Evolutionary conservation across 768 basidiomycete species (phyloP).

Genomic region (Lactarius tabidus): DNA sequence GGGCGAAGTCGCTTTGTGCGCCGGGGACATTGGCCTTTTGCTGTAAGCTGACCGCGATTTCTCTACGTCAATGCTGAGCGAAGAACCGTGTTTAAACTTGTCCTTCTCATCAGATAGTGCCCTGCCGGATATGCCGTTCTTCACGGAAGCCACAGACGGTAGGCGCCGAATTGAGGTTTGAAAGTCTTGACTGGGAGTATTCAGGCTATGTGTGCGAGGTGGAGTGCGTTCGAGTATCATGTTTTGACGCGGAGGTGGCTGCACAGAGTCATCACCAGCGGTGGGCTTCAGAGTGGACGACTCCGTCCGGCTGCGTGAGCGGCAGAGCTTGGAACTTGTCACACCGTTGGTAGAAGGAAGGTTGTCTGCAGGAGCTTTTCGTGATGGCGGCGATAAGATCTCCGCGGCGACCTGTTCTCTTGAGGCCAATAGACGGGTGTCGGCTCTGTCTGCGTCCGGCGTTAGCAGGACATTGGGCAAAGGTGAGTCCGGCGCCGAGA

Average conservation of each 20-base stretch:
- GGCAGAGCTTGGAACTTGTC: neutral
- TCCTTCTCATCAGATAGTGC: constrained; percentile 30
- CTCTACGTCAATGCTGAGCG: constrained; percentile 33
- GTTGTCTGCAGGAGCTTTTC: constrained; percentile 6
- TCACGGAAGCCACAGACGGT: neutral
- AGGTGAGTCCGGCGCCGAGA: constrained; percentile 16
- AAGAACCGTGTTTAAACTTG: constrained; percentile 25
- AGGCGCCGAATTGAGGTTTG: neutral
- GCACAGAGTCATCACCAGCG: constrained; percentile 28
- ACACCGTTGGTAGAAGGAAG: neutral
- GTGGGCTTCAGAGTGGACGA: neutral
- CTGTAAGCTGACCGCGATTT: constrained; percentile 15
- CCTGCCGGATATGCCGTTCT: constrained; percentile 24
- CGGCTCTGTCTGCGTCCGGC: neutral
- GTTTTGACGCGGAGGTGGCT: constrained; percentile 27
- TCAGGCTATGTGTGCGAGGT: constrained; percentile 23
- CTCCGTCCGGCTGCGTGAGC: constrained; percentile 15
- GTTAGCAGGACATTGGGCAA: neutral
- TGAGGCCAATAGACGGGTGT: neutral
- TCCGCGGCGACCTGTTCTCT: constrained; percentile 4
- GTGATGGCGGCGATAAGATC: constrained; percentile 9
- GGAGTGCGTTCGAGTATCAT: constrained; percentile 24
- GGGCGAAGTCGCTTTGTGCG: constrained; percentile 48
- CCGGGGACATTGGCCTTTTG: constrained; percentile 30
- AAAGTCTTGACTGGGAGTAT: constrained; percentile 4